Evolutionary conservation across 306 rosid genomes (phyloP).

Genomic region (Crotalaria pallida): DNA sequence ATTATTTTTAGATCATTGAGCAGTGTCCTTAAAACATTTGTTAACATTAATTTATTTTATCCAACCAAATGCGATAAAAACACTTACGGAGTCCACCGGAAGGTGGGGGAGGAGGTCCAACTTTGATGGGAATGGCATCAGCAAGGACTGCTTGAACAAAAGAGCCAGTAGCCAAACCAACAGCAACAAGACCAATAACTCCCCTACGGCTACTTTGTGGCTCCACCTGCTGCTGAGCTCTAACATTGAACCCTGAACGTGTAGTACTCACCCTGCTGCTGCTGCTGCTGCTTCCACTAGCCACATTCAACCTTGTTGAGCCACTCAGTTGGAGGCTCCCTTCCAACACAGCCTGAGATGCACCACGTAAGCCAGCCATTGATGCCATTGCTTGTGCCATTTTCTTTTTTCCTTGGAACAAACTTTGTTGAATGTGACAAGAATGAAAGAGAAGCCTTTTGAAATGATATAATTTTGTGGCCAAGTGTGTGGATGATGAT

Average conservation of each 20-base stretch:
- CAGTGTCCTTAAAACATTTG: too few species aligned
- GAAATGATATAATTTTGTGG: slow-evolving; percentile 24
- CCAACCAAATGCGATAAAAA: not conserved
- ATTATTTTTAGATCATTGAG: too few species aligned
- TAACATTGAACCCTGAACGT: slow-evolving; percentile 40
- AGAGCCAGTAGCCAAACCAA: slow-evolving; percentile 72
- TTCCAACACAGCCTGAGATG: slow-evolving; percentile 72
- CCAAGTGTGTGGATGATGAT: slow-evolving; percentile 9
- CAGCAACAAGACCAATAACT: slow-evolving; percentile 72
- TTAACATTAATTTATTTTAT: too few species aligned
- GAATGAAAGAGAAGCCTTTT: not conserved
- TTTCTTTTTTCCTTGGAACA: not conserved
- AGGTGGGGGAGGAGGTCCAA: slow-evolving; percentile 83
- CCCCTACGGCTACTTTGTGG: slow-evolving; percentile 69
- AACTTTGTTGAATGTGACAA: slow-evolving; percentile 8
- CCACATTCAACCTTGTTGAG: slow-evolving; percentile 45
- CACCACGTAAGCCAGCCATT: slow-evolving; percentile 72
- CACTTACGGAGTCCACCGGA: slow-evolving; percentile 99
- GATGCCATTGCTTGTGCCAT: slow-evolving; percentile 94
- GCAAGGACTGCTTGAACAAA: slow-evolving; percentile 90
- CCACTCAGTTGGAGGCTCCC: slow-evolving; percentile 65
- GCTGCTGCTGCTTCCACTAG: slow-evolving; percentile 18
- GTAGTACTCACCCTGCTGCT: slow-evolving; percentile 26
- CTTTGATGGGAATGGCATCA: slow-evolving; percentile 74
- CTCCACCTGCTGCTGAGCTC: slow-evolving; percentile 68